Base-by-base conservation (phyloP, 1,139 yeast species). In the Blastobotrys capitulatus region DNA sequence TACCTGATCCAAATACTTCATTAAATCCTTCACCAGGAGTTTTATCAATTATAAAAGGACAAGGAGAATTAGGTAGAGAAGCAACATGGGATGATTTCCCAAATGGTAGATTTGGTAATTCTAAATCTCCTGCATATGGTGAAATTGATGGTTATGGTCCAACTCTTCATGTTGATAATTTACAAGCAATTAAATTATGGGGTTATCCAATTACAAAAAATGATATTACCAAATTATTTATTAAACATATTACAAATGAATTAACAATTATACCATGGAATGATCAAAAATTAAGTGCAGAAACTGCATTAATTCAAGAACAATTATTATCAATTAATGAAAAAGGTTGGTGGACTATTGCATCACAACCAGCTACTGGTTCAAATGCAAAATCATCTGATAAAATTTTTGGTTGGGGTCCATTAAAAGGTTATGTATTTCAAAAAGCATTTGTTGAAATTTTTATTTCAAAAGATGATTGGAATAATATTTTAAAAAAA, bases 11-110 rank as follows among this genome's bases (percentile, higher is more conserved):
- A 19, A 45, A 44, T 37, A 16, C 48, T n/a, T 26, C 13, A 13
- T 2, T 4, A n/a, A 27, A 36, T 3, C 16, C 25, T 32, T 15
- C 49, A 19, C 19, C 26, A 4, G 42, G 78, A 1, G 75, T 86
- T 47, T 72, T 86, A 41, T 87, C 90, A 7, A 87, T 87, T 37
- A 84, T 94, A 49, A 77, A 85, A 25, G 96, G 96, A 45, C 83
- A 85, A 57, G 96, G 96, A 40, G 79, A 86, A 1, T 65, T 87
- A 41, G 96, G 96, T 25, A 81, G 90, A 57, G 95, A 87, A 66
- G 97, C 96, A 9, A 87, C 94, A 2, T 92, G 98, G 98, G 98
- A 92, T 72, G 98, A 92, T 62, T 92, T 88, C 67, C 95, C 97
- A 16, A 92, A 92, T 64, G 98, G 98, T 61, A 79, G 98, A 70